Evolutionary conservation across 2,329 filamentous ascomycete genomes (phyloP), one percentile per base, ranked within the genome.

Genomic region (Fusarium haematococcum): DNA sequence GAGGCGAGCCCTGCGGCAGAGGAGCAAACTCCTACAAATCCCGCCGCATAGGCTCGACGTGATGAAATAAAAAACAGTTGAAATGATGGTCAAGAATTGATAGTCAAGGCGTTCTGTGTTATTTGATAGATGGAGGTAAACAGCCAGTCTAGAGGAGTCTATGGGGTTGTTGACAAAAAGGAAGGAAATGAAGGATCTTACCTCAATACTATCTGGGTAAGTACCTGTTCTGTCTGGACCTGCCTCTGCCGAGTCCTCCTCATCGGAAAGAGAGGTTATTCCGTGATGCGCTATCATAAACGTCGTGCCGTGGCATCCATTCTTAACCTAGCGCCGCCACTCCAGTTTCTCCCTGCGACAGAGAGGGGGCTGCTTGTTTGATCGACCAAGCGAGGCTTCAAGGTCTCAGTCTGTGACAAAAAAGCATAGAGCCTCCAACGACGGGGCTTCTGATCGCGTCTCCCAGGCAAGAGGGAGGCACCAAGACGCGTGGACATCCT

Each of bases 61-160:
- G 54, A 74, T 25, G 43, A 75, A 75, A 57, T 50, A 74, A 61
- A 68, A 66, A 71, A 41, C 43, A 66, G 59, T 63, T 75, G 41
- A 75, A 75, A 73, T 41, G 43, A 74, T 63, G 63, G 58, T 32
- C 61, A 72, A 63, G 41, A 75, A 75, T 70, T 35, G 43, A 74
- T 63, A 57, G 58, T 27, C 61, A 72, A 63, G 72, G 68, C 68
- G 71, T 75, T 59, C 32, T 69, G 48, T 64, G 41, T 72, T 39
- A 54, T 63, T 73, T 73, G 57, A 45, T 71, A 70, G 69, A 56
- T 71, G 67, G 69, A 75, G 39, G n/a, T 27, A 56, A 48, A 57
- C 65, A 56, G 41, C 35, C 65, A 64, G 23, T 37, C 30, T 56
- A 64, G 62, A 54, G 64, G 58, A 65, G 48, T 37, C 33, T 23